Percentiles rank a stretch among this genome's conserved stretches.
Conservation (phyloP, 768 basidiomycete species). For the Lactarius sanguifluus region DNA sequence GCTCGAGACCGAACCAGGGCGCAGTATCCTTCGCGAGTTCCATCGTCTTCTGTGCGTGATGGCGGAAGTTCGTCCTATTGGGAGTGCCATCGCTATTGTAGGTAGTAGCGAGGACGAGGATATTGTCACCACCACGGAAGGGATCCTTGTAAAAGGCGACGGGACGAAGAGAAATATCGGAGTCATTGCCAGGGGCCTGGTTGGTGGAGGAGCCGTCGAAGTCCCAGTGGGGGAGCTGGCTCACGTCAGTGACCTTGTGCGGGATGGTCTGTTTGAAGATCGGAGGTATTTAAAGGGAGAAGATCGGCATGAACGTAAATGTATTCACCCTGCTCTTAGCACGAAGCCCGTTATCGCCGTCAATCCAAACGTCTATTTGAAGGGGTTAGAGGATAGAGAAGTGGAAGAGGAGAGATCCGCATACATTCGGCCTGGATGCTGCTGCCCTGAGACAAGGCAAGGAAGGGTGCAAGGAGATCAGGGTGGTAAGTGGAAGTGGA, state of each 20-base stretch:
- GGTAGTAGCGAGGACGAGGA: conserved; percentile 93
- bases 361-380: conserved; percentile 91
- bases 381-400: conserved; percentile 22
- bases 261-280: conserved; percentile 64
- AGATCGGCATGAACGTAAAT: conserved; percentile 12
- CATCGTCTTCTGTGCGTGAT: conserved; percentile 94
- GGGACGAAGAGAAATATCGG: conserved; percentile 97
- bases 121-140: conserved; percentile 98
- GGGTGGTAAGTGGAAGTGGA: conserved; percentile 52
- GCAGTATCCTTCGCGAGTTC: conserved; percentile 75
- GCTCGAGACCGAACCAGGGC: conserved; percentile 99
- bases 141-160: conserved; percentile 98
- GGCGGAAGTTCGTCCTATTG: conserved; percentile 94
- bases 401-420: conserved; percentile 31
- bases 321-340: conserved; percentile 88
- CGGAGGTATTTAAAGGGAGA: conserved; percentile 5
- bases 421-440: conserved; percentile 94
- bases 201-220: conserved; percentile 98
- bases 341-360: conserved; percentile 91
- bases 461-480: conserved; percentile 87
- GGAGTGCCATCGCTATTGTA: conserved; percentile 99
- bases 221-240: conserved; percentile 95
- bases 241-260: conserved; percentile 84
- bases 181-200: conserved; percentile 94
- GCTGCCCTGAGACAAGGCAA: conserved; percentile 84